Evolutionary conservation across 495 filamentous ascomycete species (phyloP), one percentile per base, ranked within the genome.

Genomic region (Pseudotulostoma volvatum): DNA sequence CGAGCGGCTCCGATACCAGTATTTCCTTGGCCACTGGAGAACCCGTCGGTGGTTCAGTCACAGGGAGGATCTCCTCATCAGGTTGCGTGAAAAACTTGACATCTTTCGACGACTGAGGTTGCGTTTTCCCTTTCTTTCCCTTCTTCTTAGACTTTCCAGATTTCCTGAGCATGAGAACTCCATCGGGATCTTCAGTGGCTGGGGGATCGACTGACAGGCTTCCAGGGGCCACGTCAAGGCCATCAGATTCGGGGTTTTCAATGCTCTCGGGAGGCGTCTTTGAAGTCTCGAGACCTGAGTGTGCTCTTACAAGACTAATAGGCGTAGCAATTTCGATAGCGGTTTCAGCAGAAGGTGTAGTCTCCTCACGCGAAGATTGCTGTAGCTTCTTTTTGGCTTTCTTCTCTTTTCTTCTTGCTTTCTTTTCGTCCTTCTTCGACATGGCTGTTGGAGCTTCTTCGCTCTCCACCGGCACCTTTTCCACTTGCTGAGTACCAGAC

Each of bases 351-450:
- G 2, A 3, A 9, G 15, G 9, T 11, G n/a, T 36, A 11, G 21
- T 35, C 33, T 20, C 34, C 25, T 42, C 40, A 14, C 16, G 21
- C 15, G 33, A 42, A 30, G 33, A 9, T 37, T 19, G 1, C 14
- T 13, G 8, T 13, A 19, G 36, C 31, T 41, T 30, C 32, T 42
- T 45, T 34, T 40, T 37, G 18, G 25, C 42, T 18, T 43, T 41
- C 28, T 34, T 40, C 37, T 37, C 35, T 46, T 48, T 36, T 44
- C 54, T 38, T 40, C 39, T 37, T 37, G 48, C 48, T 36, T 46
- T 56, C 36, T 52, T 54, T 45, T 43, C 51, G 21, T 46, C 44
- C 45, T 51, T 55, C 44, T 55, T 57, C 34, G 49, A 36, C 33
- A 50, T 46, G 42, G 39, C 39, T 5, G 23, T 5, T 11, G 23